Evolutionary conservation across 768 basidiomycete species (phyloP).

Genomic region (Suillus subaureus): DNA sequence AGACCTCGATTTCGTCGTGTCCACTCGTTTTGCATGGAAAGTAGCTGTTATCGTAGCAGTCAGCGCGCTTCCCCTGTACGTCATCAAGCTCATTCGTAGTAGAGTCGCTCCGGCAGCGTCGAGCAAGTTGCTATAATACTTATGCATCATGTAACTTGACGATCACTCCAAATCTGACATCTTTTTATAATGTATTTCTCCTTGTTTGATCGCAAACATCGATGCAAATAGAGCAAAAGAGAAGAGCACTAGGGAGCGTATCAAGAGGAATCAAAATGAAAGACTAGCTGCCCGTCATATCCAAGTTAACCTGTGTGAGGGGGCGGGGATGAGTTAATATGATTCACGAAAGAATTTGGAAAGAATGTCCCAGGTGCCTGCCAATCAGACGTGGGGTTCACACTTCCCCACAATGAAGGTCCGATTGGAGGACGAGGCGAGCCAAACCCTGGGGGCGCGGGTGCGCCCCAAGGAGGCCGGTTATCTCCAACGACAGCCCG

Average conservation of each 20-base stretch:
- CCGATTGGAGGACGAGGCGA: conserved; percentile 38
- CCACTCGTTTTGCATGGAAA: conserved; percentile 89
- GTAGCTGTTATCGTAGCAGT: conserved; percentile 93
- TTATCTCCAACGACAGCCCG: conserved; percentile 42
- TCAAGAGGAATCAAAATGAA: conserved; percentile 15
- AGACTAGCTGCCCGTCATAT: conserved; percentile 13
- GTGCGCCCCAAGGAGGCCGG: conserved; percentile 50
- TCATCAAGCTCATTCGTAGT: conserved; percentile 86
- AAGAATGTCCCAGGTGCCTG: conserved; percentile 51
- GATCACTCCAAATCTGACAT: conserved; percentile 24
- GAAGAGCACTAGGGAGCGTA: conserved; percentile 14
- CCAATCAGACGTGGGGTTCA: conserved; percentile 48
- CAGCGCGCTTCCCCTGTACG: conserved; percentile 88
- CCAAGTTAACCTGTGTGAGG: conserved; percentile 35
- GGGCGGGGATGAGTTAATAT: conserved; percentile 54
- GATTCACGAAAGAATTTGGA: conserved; percentile 47
- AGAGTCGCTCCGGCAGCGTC: conserved; percentile 91
- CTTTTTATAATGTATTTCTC: conserved; percentile 42
- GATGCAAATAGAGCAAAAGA: conserved; percentile 31
- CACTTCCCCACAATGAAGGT: conserved; percentile 44
- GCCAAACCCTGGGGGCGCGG: conserved; percentile 39
- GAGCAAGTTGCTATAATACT: conserved; percentile 76
- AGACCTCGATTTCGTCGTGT: conserved; percentile 94
- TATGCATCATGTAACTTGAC: conserved; percentile 13
- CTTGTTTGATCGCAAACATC: conserved; percentile 27